These are phyloP conservation scores for Blastosporella zonata DNA, from an alignment of 1,284 basidiomycete species.

Conservation along the genomic window DNA sequence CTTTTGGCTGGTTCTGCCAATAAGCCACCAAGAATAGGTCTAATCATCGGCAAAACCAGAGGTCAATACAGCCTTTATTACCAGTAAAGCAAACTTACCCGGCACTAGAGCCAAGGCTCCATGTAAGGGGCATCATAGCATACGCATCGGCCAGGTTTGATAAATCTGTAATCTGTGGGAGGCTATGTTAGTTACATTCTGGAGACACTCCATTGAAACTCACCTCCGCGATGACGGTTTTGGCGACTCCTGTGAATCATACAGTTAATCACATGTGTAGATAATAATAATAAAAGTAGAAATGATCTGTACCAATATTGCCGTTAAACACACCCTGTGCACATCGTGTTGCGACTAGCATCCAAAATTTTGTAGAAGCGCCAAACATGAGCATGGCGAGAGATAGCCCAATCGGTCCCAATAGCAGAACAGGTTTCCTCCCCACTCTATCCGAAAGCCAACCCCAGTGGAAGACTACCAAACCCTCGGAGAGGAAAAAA, in stretches of 20 bases:
- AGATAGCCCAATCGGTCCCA: conserved; percentile 35
- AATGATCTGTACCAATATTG: conserved; percentile 19
- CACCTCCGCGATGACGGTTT: conserved; percentile 46
- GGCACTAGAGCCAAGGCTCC: conserved; percentile 42
- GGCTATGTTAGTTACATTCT: background rate
- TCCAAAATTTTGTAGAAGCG: conserved; percentile 25
- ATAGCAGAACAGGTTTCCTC: conserved; percentile 33
- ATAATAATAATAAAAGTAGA: background rate
- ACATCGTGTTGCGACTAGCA: conserved; percentile 16
- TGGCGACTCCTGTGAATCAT: conserved; percentile 31
- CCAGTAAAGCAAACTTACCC: conserved; percentile 31
- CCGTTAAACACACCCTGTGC: conserved; percentile 34
- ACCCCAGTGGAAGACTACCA: conserved; percentile 38
- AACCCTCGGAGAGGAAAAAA: conserved; percentile 35
- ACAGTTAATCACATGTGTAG: background rate
- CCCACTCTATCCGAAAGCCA: conserved; percentile 36
- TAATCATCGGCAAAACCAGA: too few relatives aligned
- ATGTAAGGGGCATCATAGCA: conserved; percentile 44
- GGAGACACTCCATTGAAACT: background rate
- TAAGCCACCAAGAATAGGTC: conserved; percentile 47
- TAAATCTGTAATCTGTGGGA: conserved; percentile 36
- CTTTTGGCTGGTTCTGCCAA: conserved; percentile 43
- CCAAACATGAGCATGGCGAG: conserved; percentile 36
- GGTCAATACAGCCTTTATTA: background rate
- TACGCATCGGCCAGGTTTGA: conserved; percentile 45